A percentile compares a stretch with the other conserved stretches of the same genome.
These are phyloP conservation scores for Cynanchum wilfordii DNA, from an alignment of 257 asterid genomes.

Conservation along the genomic window DNA sequence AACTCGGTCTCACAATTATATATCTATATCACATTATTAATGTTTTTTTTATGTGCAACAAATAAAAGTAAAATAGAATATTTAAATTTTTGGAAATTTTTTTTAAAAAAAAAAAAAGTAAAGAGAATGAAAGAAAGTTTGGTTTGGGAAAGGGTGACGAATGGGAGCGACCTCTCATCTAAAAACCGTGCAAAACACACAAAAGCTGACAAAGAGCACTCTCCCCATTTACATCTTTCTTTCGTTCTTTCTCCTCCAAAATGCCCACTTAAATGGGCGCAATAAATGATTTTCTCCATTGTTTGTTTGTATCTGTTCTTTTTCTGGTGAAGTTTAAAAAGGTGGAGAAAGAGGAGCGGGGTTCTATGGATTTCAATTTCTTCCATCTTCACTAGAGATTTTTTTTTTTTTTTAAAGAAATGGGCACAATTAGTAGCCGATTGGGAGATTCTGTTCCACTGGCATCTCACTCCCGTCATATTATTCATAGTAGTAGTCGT, in stretches of 20 bases:
- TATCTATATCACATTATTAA: too few species aligned
- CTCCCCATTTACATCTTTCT: neutral
- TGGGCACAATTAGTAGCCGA: slow-evolving; percentile 35
- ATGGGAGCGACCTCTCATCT: slow-evolving; percentile 4
- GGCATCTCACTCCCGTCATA: neutral
- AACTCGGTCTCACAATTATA: too few species aligned
- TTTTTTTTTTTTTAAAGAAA: too few species aligned
- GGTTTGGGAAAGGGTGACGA: neutral
- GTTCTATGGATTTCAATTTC: neutral
- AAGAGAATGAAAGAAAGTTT: neutral
- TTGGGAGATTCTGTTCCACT: slow-evolving; percentile 18
- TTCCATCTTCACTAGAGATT: neutral
- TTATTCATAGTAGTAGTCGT: neutral
- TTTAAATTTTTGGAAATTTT: too few species aligned
- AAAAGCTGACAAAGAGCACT: neutral
- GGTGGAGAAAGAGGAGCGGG: slow-evolving; percentile 8
- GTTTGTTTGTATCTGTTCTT: neutral
- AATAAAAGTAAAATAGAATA: too few species aligned
- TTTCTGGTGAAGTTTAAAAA: neutral
- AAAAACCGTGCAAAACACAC: slow-evolving; percentile 6
- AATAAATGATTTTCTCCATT: neutral
- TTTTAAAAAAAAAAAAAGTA: too few species aligned
- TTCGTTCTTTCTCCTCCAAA: slow-evolving; percentile 2
- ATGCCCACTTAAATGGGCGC: neutral
- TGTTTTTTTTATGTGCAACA: too few species aligned